These are phyloP conservation scores for Rutstroemia sydowiana DNA, from an alignment of 2,329 filamentous ascomycete species.

Conservation along the genomic window DNA sequence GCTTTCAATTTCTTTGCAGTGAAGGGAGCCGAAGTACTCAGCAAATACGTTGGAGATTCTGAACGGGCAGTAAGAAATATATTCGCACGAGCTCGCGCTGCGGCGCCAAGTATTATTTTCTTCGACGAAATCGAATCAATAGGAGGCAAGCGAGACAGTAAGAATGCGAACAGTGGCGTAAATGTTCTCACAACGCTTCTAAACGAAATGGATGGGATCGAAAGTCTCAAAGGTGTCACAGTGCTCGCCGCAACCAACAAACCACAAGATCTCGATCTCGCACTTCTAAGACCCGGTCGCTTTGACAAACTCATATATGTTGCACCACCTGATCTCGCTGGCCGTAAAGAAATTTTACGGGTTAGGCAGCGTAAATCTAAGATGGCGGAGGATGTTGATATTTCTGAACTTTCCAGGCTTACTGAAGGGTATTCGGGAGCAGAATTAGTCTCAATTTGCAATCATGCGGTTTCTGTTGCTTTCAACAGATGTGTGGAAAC, in stretches of 20 bases:
- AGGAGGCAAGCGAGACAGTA: constrained; percentile 40
- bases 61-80: constrained; percentile 79
- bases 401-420: constrained; percentile 51
- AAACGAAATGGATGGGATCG: constrained; percentile 94
- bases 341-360: constrained; percentile 67
- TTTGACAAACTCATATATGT: constrained; percentile 84
- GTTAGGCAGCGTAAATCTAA: constrained; percentile 58
- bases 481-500: constrained; percentile 42
- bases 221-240: constrained; percentile 72
- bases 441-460: constrained; percentile 61
- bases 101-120: constrained; percentile 87
- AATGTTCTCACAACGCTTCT: constrained; percentile 85
- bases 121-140: constrained; percentile 96
- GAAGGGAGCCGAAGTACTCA: constrained; percentile 86
- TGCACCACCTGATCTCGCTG: constrained; percentile 66
- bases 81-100: constrained; percentile 78
- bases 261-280: constrained; percentile 77
- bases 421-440: constrained; percentile 81
- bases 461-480: constrained; percentile 42
- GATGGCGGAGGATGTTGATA: constrained; percentile 56
- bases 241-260: constrained; percentile 89
- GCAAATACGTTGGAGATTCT: constrained; percentile 95
- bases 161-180: constrained; percentile 46
- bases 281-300: constrained; percentile 75
- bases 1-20: constrained; percentile 91